Conservation (phyloP, 441 rosid species). For the Arabidopsis hybrid region DNA sequence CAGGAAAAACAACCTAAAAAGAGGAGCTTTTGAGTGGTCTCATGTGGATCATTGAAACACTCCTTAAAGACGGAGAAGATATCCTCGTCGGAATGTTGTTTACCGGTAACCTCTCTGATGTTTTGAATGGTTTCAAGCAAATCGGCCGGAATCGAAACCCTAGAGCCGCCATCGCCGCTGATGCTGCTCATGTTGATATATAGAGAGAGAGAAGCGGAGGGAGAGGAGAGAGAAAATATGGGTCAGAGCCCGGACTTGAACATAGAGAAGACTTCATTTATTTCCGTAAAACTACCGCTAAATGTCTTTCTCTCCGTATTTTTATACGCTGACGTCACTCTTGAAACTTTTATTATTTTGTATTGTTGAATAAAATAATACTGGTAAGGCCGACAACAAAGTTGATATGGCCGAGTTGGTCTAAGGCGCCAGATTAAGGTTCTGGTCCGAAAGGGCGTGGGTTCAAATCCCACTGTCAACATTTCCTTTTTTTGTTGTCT, state of each 20-base stretch:
- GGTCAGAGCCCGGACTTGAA: slow-evolving; percentile 12
- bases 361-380: background rate
- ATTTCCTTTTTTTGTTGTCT: no score
- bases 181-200: slow-evolving; percentile 42
- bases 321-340: slow-evolving; percentile 10
- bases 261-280: background rate
- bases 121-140: slow-evolving; percentile 54
- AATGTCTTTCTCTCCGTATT: slow-evolving; percentile 7
- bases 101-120: slow-evolving; percentile 80
- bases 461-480: slow-evolving; percentile 86
- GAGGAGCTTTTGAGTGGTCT: slow-evolving; percentile 78
- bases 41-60: slow-evolving; percentile 80
- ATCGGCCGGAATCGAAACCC: slow-evolving; percentile 60
- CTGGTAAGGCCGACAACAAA: background rate
- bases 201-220: background rate
- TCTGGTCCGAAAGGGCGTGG: slow-evolving; percentile 99
- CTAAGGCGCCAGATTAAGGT: slow-evolving; percentile 99
- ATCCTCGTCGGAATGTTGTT: slow-evolving; percentile 87
- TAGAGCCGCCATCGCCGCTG: slow-evolving; percentile 44
- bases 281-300: slow-evolving; percentile 18
- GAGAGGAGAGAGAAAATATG: slow-evolving; percentile 1
- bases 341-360: background rate
- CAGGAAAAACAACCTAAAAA: slow-evolving; percentile 56
- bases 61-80: slow-evolving; percentile 73
- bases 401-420: slow-evolving; percentile 93